These are phyloP conservation scores for Globisporangium carolinianum DNA, from an alignment of 352 stramenopile species.

Conservation along the genomic window DNA sequence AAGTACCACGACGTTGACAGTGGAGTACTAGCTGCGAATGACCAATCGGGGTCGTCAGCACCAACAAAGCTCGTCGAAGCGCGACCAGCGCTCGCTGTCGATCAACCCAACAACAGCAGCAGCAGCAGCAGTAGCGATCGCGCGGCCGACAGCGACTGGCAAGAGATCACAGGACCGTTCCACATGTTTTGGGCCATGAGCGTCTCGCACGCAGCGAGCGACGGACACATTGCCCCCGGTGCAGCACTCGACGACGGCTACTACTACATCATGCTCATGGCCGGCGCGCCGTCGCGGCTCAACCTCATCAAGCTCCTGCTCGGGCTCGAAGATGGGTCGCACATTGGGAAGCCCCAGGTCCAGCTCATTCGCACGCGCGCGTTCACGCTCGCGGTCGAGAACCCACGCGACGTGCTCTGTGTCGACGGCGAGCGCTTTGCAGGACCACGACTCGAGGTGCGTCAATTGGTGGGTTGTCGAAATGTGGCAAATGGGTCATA, in stretches of 20 bases:
- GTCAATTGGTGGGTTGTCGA: neutral
- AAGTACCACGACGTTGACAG: constrained; percentile 25
- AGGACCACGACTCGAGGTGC: constrained; percentile 32
- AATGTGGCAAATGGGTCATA: neutral
- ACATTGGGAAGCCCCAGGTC: constrained; percentile 31
- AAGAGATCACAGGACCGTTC: constrained; percentile 20
- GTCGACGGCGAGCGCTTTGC: constrained; percentile 57
- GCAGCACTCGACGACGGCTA: constrained; percentile 38
- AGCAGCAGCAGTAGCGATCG: neutral
- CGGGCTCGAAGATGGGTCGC: constrained; percentile 40
- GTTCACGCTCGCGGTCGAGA: constrained; percentile 31
- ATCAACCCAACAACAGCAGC: constrained; percentile 5
- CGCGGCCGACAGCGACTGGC: constrained; percentile 7
- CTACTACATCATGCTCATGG: constrained; percentile 51
- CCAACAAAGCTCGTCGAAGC: constrained; percentile 12
- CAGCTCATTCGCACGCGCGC: constrained; percentile 57
- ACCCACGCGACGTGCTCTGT: constrained; percentile 36
- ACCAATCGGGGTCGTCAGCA: neutral
- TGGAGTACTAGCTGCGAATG: neutral
- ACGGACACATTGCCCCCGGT: constrained; percentile 19
- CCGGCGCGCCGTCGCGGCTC: constrained; percentile 27
- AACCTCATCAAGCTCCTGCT: constrained; percentile 40
- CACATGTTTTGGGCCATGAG: constrained; percentile 32
- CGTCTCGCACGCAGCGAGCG: constrained; percentile 20
- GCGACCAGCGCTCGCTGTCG: constrained; percentile 37